phyloP scores from a whole-genome alignment of 116 monocot genomes.

The Thalassia testudinum region DNA sequence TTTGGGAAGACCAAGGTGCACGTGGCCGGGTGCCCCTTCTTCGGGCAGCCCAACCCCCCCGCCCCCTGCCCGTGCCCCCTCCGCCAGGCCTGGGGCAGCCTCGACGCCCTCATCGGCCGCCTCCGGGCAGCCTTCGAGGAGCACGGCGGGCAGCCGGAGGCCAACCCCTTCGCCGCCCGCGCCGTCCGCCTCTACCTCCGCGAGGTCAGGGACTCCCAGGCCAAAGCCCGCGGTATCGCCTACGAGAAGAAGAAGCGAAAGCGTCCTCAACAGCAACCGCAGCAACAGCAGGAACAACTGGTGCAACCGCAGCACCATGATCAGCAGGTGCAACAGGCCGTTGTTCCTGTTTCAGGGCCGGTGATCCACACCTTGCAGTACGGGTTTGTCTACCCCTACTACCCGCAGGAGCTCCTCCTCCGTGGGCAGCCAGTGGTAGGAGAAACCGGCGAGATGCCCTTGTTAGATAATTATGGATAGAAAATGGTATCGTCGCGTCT shows the following conservation, averaged over 20 bases:
- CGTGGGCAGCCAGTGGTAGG: too few relatives aligned
- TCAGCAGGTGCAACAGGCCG: too few relatives aligned
- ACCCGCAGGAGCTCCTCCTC: too few relatives aligned
- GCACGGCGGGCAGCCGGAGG: constrained; percentile 60
- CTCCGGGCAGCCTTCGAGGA: constrained; percentile 82
- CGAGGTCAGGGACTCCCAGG: constrained; percentile 48
- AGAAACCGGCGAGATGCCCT: too few relatives aligned
- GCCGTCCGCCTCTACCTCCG: constrained; percentile 50
- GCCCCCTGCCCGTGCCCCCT: constrained; percentile 68
- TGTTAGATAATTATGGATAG: too few relatives aligned
- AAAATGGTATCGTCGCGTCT: too few relatives aligned
- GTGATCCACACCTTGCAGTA: too few relatives aligned
- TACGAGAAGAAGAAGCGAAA: constrained; percentile 67
- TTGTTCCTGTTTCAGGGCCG: too few relatives aligned
- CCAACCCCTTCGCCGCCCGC: constrained; percentile 68
- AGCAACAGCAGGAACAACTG: background rate
- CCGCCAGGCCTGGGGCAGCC: constrained; percentile 68
- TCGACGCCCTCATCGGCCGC: constrained; percentile 72
- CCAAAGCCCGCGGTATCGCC: constrained; percentile 53
- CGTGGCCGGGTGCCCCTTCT: constrained; percentile 43
- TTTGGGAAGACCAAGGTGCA: constrained; percentile 76
- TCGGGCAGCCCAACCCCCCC: constrained; percentile 57
- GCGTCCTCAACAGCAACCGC: constrained; percentile 14
- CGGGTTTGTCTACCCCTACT: too few relatives aligned
- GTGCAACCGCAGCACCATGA: too few relatives aligned